A percentile compares a stretch with the other conserved stretches of the same genome.
phyloP scores from a whole-genome alignment of 345 rosid genomes.

The Psidium guajava region DNA sequence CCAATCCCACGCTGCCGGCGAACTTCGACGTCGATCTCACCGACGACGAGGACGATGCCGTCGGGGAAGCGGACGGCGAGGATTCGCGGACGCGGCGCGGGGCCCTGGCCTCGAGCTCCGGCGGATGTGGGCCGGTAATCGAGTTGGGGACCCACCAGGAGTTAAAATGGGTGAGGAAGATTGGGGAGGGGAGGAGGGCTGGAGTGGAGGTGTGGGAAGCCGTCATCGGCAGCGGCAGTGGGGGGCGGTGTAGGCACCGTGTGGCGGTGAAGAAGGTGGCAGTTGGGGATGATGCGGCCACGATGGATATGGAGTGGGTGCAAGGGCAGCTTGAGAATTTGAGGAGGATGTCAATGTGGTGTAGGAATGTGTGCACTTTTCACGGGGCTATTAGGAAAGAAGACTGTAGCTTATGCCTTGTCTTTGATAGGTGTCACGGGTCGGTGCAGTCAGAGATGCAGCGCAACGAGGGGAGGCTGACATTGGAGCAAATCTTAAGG shows the following conservation, averaged over 20 bases:
- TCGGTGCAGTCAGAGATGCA: conserved; percentile 88
- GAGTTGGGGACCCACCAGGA: conserved; percentile 71
- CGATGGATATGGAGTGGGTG: conserved; percentile 64
- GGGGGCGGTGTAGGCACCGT: conserved; percentile 49
- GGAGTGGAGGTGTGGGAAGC: conserved; percentile 83
- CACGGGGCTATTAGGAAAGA: conserved; percentile 65
- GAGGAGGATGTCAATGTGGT: conserved; percentile 80
- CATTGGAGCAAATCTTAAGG: conserved; percentile 95
- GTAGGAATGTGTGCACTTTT: conserved; percentile 84
- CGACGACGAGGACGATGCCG: conserved; percentile 24
- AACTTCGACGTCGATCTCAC: conserved; percentile 66
- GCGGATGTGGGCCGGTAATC: conserved; percentile 55
- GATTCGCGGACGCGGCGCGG: conserved; percentile 21
- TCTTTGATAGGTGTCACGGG: conserved; percentile 77
- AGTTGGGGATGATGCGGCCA: conserved; percentile 40
- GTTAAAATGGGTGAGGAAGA: conserved; percentile 43
- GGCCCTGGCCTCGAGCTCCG: conserved; percentile 58
- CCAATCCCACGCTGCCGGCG: conserved; percentile 16
- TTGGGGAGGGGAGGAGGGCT: conserved; percentile 55
- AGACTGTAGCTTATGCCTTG: conserved; percentile 53
- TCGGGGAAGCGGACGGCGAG: conserved; percentile 8
- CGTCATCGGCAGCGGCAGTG: conserved; percentile 29
- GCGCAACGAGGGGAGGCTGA: conserved; percentile 85
- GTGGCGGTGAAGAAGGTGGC: conserved; percentile 69
- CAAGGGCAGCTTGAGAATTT: conserved; percentile 67